A percentile compares a stretch with the other conserved stretches of the same genome.
These are phyloP conservation scores for Taphrina wiesneri DNA, from an alignment of 1,139 yeast genomes.

Conservation along the genomic window DNA sequence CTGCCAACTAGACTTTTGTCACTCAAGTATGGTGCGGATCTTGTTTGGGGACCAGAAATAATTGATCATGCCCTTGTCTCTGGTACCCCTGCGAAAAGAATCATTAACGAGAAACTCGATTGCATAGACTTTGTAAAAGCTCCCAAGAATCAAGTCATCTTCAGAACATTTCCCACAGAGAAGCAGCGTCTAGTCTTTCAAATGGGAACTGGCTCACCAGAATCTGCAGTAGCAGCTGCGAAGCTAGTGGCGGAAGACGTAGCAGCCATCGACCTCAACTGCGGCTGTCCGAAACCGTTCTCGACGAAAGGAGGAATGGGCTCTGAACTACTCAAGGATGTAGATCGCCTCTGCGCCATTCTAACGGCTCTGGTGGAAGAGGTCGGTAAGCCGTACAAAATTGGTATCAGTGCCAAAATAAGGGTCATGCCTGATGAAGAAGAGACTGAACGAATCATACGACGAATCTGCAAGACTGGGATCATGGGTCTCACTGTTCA, in stretches of 20 bases:
- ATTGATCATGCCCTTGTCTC: constrained; percentile 76
- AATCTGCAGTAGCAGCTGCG: constrained; percentile 85
- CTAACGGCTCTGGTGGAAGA: constrained; percentile 65
- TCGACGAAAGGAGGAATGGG: constrained; percentile 96
- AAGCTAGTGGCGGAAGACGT: constrained; percentile 77
- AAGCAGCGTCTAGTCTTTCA: constrained; percentile 65
- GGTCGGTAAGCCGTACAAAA: constrained; percentile 73
- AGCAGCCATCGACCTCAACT: constrained; percentile 87
- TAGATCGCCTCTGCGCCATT: constrained; percentile 72
- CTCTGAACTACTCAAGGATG: constrained; percentile 81
- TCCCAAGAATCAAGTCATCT: constrained; percentile 54
- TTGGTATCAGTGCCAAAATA: constrained; percentile 88
- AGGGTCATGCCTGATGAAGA: constrained; percentile 65
- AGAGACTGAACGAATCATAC: constrained; percentile 64
- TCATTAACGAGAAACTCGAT: constrained; percentile 51
- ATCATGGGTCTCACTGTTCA: constrained; percentile 82
- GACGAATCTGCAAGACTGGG: constrained; percentile 72
- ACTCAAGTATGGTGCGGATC: constrained; percentile 80
- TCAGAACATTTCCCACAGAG: constrained; percentile 73
- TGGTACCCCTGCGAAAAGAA: constrained; percentile 56
- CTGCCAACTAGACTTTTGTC: constrained; percentile 82
- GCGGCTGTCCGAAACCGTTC: constrained; percentile 84
- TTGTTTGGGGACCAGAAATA: constrained; percentile 95
- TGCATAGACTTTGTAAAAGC: constrained; percentile 47
- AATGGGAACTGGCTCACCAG: constrained; percentile 82